Base-by-base conservation (phyloP, 768 basidiomycete genomes). In the Tubosaeta sp. region DNA sequence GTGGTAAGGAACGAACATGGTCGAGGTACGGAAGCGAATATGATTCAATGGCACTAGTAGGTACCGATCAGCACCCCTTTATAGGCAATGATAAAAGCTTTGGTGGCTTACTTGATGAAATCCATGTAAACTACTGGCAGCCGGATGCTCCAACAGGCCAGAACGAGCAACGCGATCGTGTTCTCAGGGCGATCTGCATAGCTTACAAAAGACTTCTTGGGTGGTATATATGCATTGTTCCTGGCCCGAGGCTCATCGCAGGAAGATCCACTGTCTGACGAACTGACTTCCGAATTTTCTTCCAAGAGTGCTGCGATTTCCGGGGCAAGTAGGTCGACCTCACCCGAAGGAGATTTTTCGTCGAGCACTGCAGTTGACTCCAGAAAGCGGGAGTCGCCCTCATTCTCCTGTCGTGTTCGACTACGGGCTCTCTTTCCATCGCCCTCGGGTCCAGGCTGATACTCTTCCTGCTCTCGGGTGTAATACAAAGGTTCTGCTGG, bases 11-110 rank as follows among this genome's bases (percentile, higher is more conserved):
- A 31, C 80, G 78, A 31, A 82, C 67, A 31, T 82, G 78, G 58
- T 92, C 87, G 38, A 97, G 74, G 70, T 93, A 95, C 2, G 91
- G 92, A 37, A 97, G 74, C 33, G 83, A 74, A 62, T 88, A 85
- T 31, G 72, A 71, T 64, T 93, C 88, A 41, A 94, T 85, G 51
- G 85, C 66, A 48, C 92, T 95, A 35, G 6, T 48, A 32, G 51
- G 51, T 55, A 7, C 27, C 47, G 17, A 52, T 59, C 43, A 59
- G 37, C 22, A 39, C 41, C 43, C 34, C 29, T 5, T 29, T 42
- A 34, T 43, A n/a, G 19, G 12, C 39, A 25, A 41, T 25, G 22
- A 41, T n/a, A n/a, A n/a, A n/a, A n/a, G n/a, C n/a, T 5, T 12
- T 33, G 17, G 17, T 29, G 29, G 25, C 84, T 56, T 61, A 88